These are phyloP conservation scores for Dictyostelium firmibasis DNA, from an alignment of 78 protist genomes.

Conservation along the genomic window DNA sequence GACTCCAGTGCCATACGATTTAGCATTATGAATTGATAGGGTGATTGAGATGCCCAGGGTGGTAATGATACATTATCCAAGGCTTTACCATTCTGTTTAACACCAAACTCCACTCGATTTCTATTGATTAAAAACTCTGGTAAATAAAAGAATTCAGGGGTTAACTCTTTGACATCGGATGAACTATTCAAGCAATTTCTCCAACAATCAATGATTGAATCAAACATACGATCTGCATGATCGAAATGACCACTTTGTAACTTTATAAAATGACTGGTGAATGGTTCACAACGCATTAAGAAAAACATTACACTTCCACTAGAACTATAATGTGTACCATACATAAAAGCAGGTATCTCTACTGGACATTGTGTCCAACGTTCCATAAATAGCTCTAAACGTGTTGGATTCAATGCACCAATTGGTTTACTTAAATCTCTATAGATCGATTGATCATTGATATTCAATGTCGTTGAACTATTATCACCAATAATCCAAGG, in stretches of 20 bases:
- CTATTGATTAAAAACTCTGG: slow-evolving; percentile 92
- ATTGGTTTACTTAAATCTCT: slow-evolving; percentile 94
- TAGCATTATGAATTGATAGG: slow-evolving; percentile 79
- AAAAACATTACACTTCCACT: slow-evolving; percentile 90
- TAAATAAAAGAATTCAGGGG: slow-evolving; percentile 93
- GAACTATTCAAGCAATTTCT: slow-evolving; percentile 81
- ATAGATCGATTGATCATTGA: slow-evolving; percentile 55
- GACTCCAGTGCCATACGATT: slow-evolving; percentile 94
- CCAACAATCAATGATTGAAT: slow-evolving; percentile 93
- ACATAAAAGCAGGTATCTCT: slow-evolving; percentile 92
- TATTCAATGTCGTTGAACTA: slow-evolving; percentile 62
- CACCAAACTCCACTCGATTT: slow-evolving; percentile 87
- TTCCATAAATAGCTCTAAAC: slow-evolving; percentile 75
- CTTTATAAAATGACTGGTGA: slow-evolving; percentile 61
- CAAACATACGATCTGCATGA: slow-evolving; percentile 97
- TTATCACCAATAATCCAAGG: slow-evolving; percentile 96
- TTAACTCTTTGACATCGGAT: slow-evolving; percentile 95
- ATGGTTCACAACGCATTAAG: slow-evolving; percentile 95
- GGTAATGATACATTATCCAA: slow-evolving; percentile 93
- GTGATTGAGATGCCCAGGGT: slow-evolving; percentile 92
- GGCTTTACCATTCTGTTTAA: slow-evolving; percentile 76
- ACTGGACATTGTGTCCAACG: slow-evolving; percentile 69
- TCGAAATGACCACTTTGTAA: slow-evolving; percentile 93
- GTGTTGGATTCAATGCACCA: slow-evolving; percentile 83
- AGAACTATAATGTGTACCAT: slow-evolving; percentile 96